Percentiles rank a stretch among this genome's conserved stretches.
Evolutionary conservation across 345 rosid genomes (phyloP).

Genomic region (Melaleuca alternifolia): DNA sequence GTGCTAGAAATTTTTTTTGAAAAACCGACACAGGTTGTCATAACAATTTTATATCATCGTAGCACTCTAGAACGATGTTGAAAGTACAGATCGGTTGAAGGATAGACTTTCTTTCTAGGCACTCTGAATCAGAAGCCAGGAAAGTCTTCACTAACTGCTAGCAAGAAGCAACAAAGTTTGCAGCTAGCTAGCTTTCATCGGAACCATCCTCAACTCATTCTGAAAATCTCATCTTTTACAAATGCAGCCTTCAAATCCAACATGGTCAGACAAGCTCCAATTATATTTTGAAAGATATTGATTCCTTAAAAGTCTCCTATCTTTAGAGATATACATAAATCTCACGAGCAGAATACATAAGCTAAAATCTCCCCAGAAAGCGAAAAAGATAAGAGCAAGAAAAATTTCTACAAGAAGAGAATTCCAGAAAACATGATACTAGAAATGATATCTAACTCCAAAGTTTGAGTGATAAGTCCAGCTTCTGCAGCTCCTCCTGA

Average conservation of each 20-base stretch:
- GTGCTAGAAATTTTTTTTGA: neutral
- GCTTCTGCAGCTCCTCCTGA: slow-evolving; percentile 8
- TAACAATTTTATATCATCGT: neutral
- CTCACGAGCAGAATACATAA: neutral
- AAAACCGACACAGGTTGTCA: neutral
- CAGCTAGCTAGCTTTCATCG: neutral
- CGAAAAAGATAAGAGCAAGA: neutral
- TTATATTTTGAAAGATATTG: neutral
- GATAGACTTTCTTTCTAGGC: neutral
- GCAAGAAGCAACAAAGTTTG: neutral
- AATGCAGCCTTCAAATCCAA: neutral
- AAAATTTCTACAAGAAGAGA: neutral
- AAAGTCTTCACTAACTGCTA: neutral
- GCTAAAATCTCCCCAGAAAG: neutral
- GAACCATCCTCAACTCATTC: neutral
- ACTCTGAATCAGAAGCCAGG: neutral
- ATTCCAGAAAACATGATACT: neutral
- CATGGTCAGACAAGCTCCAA: neutral
- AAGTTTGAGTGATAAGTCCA: slow-evolving; percentile 16
- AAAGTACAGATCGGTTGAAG: neutral
- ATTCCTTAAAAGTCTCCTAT: neutral
- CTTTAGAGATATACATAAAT: neutral
- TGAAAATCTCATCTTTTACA: neutral
- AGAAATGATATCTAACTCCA: neutral
- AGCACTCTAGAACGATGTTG: neutral